Conservation (phyloP, 805 yeast species). For the Nakazawaea ishiwadae region DNA sequence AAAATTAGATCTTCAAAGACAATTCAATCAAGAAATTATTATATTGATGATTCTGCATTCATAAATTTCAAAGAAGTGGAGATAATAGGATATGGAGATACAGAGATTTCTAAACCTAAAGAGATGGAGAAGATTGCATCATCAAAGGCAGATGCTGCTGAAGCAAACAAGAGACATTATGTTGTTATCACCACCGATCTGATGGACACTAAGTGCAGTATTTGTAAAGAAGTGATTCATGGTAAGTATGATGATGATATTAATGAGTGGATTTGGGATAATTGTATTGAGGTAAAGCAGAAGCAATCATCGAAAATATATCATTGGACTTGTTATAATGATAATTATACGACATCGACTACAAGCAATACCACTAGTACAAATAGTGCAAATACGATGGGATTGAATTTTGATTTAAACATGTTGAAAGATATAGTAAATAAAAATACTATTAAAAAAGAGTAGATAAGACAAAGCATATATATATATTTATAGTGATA, state of each 20-base stretch:
- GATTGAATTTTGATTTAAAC: slow-evolving; percentile 8
- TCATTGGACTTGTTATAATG: slow-evolving; percentile 69
- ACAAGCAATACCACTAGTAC: no score
- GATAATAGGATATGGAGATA: slow-evolving; percentile 33
- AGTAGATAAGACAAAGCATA: background rate
- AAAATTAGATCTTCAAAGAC: slow-evolving; percentile 39
- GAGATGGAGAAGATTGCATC: background rate
- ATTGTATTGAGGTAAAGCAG: slow-evolving; percentile 46
- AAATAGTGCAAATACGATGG: no score
- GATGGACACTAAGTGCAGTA: slow-evolving; percentile 56
- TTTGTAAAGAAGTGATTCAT: slow-evolving; percentile 61
- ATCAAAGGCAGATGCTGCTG: slow-evolving; percentile 12
- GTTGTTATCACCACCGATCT: slow-evolving; percentile 46
- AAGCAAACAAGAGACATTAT: slow-evolving; percentile 18
- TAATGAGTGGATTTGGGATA: slow-evolving; percentile 82
- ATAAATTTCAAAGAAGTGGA: slow-evolving; percentile 67
- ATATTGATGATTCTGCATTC: slow-evolving; percentile 69
- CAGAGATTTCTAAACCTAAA: slow-evolving; percentile 14
- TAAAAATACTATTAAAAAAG: background rate
- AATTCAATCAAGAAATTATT: slow-evolving; percentile 81
- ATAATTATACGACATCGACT: slow-evolving; percentile 24
- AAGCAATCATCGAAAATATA: slow-evolving; percentile 34
- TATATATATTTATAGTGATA: background rate
- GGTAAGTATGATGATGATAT: slow-evolving; percentile 68
- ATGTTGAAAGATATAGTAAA: slow-evolving; percentile 6